These are phyloP conservation scores for Pyropia haitanensis DNA, from an alignment of 23 red algal species.

Conservation along the genomic window DNA sequence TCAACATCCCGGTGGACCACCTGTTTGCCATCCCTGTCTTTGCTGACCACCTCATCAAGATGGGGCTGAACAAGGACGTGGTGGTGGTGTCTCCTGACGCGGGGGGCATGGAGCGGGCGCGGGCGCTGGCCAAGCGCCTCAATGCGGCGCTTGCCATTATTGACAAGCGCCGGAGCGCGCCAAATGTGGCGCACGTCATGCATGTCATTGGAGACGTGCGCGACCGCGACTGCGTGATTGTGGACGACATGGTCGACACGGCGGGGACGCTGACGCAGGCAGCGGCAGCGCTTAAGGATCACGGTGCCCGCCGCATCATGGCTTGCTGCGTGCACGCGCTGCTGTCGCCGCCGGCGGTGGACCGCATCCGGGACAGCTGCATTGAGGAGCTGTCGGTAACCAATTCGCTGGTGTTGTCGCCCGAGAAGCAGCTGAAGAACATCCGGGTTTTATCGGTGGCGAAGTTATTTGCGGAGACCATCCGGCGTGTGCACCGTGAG, in stretches of 20 bases:
- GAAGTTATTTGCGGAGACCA: slow-evolving; percentile 82
- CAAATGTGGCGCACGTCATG: slow-evolving; percentile 98
- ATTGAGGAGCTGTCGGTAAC: slow-evolving; percentile 91
- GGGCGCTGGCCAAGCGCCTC: slow-evolving; percentile 84
- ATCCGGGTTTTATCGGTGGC: slow-evolving; percentile 68
- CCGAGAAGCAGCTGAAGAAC: slow-evolving; percentile 56
- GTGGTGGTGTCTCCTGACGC: slow-evolving; percentile 96
- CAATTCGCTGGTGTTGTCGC: slow-evolving; percentile 74
- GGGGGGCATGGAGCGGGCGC: slow-evolving; percentile 95
- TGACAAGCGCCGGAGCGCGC: slow-evolving; percentile 88
- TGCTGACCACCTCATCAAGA: slow-evolving; percentile 20
- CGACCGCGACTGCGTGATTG: slow-evolving; percentile 91
- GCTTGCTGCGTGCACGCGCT: slow-evolving; percentile 93
- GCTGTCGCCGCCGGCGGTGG: slow-evolving; percentile 79
- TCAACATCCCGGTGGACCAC: slow-evolving; percentile 98
- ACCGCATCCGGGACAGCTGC: slow-evolving; percentile 62
- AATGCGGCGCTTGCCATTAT: slow-evolving; percentile 91
- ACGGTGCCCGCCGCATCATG: slow-evolving; percentile 69
- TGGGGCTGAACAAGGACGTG: slow-evolving; percentile 12
- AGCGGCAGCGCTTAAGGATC: slow-evolving; percentile 73
- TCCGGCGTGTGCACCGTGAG: slow-evolving; percentile 96
- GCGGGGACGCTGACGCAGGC: slow-evolving; percentile 94
- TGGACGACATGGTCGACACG: slow-evolving; percentile 99
- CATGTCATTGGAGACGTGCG: slow-evolving; percentile 95
- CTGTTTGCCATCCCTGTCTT: slow-evolving; percentile 96